Evolutionary conservation across 192 early-diverging fungal genomes (phyloP).

Genomic region (Phlyctochytrium arcticum): DNA sequence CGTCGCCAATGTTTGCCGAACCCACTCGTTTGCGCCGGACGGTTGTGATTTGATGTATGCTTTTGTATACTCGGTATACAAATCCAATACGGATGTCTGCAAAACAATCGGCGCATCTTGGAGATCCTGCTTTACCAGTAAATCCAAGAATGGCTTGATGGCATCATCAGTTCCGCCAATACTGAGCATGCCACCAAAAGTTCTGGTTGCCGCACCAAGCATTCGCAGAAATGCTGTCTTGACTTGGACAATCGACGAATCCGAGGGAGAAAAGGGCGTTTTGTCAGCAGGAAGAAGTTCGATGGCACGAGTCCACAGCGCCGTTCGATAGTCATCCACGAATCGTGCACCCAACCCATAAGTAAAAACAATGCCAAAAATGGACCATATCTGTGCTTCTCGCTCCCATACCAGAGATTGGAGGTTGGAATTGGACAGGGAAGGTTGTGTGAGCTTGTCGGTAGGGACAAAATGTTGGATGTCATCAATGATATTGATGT

Average conservation of each 20-base stretch:
- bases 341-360: conserved; percentile 13
- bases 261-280: not conserved
- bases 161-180: conserved; percentile 27
- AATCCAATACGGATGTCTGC: too few species aligned
- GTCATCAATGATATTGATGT: conserved; percentile 11
- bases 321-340: conserved; percentile 25
- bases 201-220: conserved; percentile 1
- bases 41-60: too few species aligned
- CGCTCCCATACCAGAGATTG: too few species aligned
- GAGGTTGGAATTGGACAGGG: too few species aligned
- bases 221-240: conserved; percentile 13
- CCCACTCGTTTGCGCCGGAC: too few species aligned
- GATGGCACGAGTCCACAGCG: not conserved
- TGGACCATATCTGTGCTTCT: conserved; percentile 11
- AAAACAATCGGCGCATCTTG: too few species aligned
- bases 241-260: not conserved
- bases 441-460: too few species aligned
- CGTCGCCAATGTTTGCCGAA: too few species aligned
- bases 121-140: not conserved
- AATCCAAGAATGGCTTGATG: conserved; percentile 17
- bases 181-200: conserved; percentile 24
- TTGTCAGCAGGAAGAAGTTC: not conserved
- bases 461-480: too few species aligned
- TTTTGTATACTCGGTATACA: too few species aligned
- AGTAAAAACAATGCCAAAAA: conserved; percentile 13